Conservation (phyloP, 2,329 filamentous ascomycete species). For the Microcera coccophila region DNA sequence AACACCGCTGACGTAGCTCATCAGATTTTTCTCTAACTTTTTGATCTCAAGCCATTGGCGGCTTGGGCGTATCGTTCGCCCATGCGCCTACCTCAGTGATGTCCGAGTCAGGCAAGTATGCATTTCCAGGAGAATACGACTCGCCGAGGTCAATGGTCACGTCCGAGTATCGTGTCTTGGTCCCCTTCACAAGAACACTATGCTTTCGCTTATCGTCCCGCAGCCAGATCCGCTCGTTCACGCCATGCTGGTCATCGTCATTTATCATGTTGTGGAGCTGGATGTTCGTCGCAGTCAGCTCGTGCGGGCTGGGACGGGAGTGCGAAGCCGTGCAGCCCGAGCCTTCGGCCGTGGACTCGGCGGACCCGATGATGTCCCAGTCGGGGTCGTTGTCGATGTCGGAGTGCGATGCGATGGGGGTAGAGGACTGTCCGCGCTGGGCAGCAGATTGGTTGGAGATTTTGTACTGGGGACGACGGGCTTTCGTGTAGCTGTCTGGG, state of each 20-base stretch:
- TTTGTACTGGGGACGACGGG: conserved; percentile 11
- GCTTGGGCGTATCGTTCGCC: not conserved
- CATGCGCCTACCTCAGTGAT: not conserved
- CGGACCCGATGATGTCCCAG: not conserved
- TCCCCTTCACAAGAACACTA: not conserved
- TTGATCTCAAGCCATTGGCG: not conserved
- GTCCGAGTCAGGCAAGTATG: not conserved
- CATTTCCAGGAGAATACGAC: not conserved
- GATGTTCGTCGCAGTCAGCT: not conserved
- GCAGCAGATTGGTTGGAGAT: conserved; percentile 9
- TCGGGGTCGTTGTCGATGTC: conserved; percentile 9
- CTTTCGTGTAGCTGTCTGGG: conserved; percentile 2
- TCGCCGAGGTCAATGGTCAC: not conserved
- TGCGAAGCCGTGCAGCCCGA: not conserved
- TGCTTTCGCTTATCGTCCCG: not conserved
- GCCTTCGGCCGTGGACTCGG: conserved; percentile 2
- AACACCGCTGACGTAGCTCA: no score
- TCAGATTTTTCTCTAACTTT: not conserved
- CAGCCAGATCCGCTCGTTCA: not conserved
- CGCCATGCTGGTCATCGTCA: not conserved
- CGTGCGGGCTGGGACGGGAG: not conserved
- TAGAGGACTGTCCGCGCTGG: conserved; percentile 4
- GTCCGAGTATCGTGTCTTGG: not conserved
- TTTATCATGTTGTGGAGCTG: not conserved
- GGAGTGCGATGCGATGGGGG: conserved; percentile 6